These are phyloP conservation scores for Rhodotorula diobovata DNA, from an alignment of 768 basidiomycete genomes.

Conservation along the genomic window DNA sequence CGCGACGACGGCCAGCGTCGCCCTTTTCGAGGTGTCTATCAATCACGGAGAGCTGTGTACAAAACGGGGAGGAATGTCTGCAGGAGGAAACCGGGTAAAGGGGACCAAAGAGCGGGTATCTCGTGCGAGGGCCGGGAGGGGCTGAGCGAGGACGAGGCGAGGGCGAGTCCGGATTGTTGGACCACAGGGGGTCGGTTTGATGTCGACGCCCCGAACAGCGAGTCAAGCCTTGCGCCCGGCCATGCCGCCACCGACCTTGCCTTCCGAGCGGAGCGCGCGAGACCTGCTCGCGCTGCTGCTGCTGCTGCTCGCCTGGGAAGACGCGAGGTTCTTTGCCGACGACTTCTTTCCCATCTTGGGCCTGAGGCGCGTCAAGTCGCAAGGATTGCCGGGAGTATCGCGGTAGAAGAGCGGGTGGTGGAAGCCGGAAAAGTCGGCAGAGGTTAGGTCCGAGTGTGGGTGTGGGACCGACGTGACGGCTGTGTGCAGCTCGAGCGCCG, in stretches of 20 bases:
- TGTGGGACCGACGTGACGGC: neutral
- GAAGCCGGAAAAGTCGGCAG: conserved; percentile 30
- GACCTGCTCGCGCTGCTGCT: neutral
- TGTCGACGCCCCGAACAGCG: too few relatives aligned
- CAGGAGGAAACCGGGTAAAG: too few relatives aligned
- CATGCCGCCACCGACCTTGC: neutral
- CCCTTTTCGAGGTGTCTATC: too few relatives aligned
- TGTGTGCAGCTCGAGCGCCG: conserved; percentile 15
- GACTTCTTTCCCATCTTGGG: conserved; percentile 24
- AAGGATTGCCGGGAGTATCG: neutral
- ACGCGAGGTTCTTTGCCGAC: neutral
- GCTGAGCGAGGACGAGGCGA: neutral
- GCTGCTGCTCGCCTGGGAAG: neutral
- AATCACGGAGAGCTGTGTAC: too few relatives aligned
- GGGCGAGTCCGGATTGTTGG: neutral
- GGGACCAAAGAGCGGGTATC: neutral
- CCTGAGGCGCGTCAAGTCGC: conserved; percentile 26
- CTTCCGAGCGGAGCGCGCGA: neutral
- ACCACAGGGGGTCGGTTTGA: neutral
- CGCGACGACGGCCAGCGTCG: too few relatives aligned
- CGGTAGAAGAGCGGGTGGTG: conserved; percentile 33
- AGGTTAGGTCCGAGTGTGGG: neutral
- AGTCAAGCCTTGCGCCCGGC: neutral
- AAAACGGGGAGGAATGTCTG: too few relatives aligned
- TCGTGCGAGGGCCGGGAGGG: neutral